These are phyloP conservation scores for Syzygium syzygioides DNA, from an alignment of 441 rosid species.

Conservation along the genomic window DNA sequence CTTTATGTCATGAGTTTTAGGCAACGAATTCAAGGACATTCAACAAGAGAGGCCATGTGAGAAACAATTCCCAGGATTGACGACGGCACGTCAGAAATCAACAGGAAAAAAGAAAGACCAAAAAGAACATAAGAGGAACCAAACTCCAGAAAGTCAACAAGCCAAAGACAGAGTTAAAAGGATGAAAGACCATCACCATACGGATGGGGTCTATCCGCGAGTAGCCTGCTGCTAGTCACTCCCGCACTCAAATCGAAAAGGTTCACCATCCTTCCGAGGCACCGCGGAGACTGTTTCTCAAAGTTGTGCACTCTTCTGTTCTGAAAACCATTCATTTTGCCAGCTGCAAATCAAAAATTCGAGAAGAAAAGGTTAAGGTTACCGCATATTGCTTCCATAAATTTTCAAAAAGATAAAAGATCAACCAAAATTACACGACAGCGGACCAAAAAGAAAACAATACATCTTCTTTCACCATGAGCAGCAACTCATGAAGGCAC, in stretches of 20 bases:
- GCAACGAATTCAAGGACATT: background rate
- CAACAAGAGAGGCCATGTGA: background rate
- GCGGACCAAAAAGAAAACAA: background rate
- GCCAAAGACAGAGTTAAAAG: background rate
- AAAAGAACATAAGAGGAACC: background rate
- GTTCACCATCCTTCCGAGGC: slow-evolving; percentile 12
- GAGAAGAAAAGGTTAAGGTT: background rate
- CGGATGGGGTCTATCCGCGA: background rate
- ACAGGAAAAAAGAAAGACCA: background rate
- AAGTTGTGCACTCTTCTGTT: background rate
- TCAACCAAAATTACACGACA: background rate
- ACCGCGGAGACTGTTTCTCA: slow-evolving; percentile 6
- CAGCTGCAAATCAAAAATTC: background rate
- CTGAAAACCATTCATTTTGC: slow-evolving; percentile 4
- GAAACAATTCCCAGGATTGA: background rate
- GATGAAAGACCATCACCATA: background rate
- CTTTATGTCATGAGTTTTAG: slow-evolving; percentile 18
- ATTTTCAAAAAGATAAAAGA: background rate
- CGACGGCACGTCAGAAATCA: background rate
- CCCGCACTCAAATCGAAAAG: background rate
- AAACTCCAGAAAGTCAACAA: background rate
- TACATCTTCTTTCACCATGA: background rate
- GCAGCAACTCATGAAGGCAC: background rate
- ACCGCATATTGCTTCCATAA: background rate
- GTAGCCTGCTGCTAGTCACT: background rate